Base-by-base conservation (phyloP, 108 stramenopile species). In the Fragilaria crotonensis region DNA sequence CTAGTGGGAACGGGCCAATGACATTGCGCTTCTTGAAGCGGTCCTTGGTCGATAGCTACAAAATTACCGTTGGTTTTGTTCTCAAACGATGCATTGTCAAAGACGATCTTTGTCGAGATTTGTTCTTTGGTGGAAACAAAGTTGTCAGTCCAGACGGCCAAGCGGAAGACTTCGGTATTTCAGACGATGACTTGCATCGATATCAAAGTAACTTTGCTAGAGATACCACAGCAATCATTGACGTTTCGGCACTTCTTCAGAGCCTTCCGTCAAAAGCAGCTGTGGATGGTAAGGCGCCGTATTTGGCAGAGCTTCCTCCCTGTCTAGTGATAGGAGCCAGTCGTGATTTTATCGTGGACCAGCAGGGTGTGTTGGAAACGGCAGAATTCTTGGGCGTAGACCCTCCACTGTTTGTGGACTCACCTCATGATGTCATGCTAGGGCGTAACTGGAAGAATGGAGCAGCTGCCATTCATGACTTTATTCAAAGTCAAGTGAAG, bases 1-100 rank as follows among this genome's bases (percentile, higher is more conserved):
- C 93, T 14, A 72, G 69, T 47, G 93, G 93, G 9, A 94, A 90
- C 61, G 84, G 87, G n/a, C 69, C 64, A n/a, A 76, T 80, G 69
- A 78, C 77, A 5, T 56, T 70, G 54, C 64, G 86, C 2, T 76
- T 56, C 31, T 54, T 87, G 41, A 27, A 55, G 20, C 65, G 78
- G 57, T 80, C 79, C 2, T 64, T 78, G 0, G 17, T 51, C 0
- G 62, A 78, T 17, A 63, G 70, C 25, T 83, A 62, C 64, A 75
- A 72, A 52, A 83, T 87, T 49, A 83, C 75, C 3, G 69, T 51
- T 20, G 86, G 79, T 14, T 77, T 87, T 20, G 86, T 77, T 5
- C 53, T 87, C 66, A 83, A 87, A 53, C 64, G 60, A 33, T 59
- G 59, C 26, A 47, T 71, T 9, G 50, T 57, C 4, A 47, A 79